Base-by-base conservation (phyloP, 371 early-diverging fungal species). In the Mortierella sp. region DNA sequence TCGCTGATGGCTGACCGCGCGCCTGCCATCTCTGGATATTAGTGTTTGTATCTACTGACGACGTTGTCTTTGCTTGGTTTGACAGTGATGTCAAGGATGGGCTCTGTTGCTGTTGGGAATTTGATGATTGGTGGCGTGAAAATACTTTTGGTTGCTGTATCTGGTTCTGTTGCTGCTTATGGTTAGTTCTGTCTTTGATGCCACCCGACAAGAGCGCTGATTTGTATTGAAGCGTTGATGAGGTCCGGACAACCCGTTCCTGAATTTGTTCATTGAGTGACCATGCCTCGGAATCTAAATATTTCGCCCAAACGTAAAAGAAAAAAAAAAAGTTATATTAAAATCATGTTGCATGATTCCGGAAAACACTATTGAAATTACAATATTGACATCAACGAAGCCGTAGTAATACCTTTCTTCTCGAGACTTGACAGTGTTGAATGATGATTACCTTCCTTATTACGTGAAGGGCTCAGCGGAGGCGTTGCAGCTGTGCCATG, bases 401-500 rank as follows among this genome's bases (percentile, higher is more conserved):
- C 35, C 35, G 6, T 8, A 1, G 45, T 47, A 67, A 24, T 57
- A 79, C 80, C 80, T 72, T 68, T 79, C 59, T 68, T 67, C 16
- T 74, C 75, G 8, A 79, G 37, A 39, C 49, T 55, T 0, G 80
- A 67, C 39, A 75, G 74, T 2, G 61, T 52, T 20, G 75, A 59
- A 11, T 61, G 67, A 20, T 66, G 66, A 30, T 45, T 28, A 0
- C 68, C 45, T 9, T 75, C 80, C 45, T 71, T 75, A 26, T 75
- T 75, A 51, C 75, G 71, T 12, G 81, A 80, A 10, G 81, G 81
- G n/a, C 81, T 80, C 28, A 80, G 39, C n/a, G 81, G 81, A 43
- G 76, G 81, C 24, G 81, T 80, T 0, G 75, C 75, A 18, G 80
- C 75, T 30, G 72, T 26, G 5, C 75, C 65, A 20, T 47, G 63